These are phyloP conservation scores for Solanum pennellii DNA, from an alignment of 257 asterid genomes.

Conservation along the genomic window DNA sequence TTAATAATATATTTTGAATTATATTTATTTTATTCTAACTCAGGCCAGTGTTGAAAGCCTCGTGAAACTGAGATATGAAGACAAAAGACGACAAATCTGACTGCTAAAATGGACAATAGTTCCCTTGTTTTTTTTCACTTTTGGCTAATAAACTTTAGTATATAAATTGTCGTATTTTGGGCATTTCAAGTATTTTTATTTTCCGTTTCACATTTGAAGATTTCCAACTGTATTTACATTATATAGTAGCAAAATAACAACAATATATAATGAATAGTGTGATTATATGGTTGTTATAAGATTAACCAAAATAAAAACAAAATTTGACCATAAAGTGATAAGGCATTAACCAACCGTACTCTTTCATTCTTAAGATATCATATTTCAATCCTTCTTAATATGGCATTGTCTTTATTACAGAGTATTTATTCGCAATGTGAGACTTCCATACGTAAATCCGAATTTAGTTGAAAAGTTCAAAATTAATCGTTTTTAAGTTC, in stretches of 20 bases:
- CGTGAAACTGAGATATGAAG: neutral
- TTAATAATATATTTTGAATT: too few species aligned
- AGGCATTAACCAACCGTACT: too few species aligned
- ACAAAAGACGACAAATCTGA: neutral
- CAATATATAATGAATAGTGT: neutral
- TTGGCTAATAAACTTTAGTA: neutral
- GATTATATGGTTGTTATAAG: neutral
- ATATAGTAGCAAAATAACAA: neutral
- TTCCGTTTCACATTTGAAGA: neutral
- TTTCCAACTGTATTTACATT: neutral
- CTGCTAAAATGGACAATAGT: neutral
- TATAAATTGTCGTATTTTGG: neutral
- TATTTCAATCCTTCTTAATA: too few species aligned
- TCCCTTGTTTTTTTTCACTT: neutral
- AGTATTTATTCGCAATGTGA: too few species aligned
- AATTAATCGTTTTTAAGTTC: too few species aligned
- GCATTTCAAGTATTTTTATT: neutral
- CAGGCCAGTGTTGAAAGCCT: neutral
- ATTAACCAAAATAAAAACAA: neutral
- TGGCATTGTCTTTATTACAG: fast-evolving
- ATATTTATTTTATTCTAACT: neutral
- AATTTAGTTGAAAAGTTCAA: too few species aligned
- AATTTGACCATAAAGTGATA: neutral
- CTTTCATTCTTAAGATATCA: too few species aligned
- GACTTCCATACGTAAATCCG: too few species aligned